Conservation (phyloP, 2,329 filamentous ascomycete species). For the Arachnopeziza araneosa region DNA sequence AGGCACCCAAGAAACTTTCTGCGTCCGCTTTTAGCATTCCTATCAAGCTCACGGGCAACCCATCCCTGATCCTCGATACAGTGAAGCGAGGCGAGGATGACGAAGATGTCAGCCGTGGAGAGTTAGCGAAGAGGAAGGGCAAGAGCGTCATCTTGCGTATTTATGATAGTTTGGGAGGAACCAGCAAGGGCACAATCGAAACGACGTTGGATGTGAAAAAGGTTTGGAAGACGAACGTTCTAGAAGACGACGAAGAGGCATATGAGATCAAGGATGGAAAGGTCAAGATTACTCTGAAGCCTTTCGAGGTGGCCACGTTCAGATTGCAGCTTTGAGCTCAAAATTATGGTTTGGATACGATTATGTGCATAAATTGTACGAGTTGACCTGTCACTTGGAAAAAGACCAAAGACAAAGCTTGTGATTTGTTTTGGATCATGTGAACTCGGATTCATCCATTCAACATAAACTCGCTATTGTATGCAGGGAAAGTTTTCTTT, state of each 20-base stretch:
- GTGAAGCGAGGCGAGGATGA: constrained; percentile 93
- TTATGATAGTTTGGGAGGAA: constrained; percentile 85
- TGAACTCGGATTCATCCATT: no score
- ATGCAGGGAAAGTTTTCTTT: no score
- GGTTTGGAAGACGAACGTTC: constrained; percentile 75
- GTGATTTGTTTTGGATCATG: no score
- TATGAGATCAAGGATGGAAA: constrained; percentile 42
- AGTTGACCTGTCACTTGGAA: not conserved
- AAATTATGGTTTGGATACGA: not conserved
- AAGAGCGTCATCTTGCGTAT: constrained; percentile 77
- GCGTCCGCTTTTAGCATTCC: constrained; percentile 42
- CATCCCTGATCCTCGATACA: constrained; percentile 74
- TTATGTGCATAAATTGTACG: not conserved
- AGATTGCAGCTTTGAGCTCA: constrained; percentile 50
- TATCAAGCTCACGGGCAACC: constrained; percentile 60
- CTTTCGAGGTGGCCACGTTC: constrained; percentile 84
- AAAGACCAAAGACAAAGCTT: no score
- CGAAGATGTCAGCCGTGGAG: constrained; percentile 61
- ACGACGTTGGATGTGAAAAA: constrained; percentile 67
- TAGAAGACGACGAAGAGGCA: constrained; percentile 80
- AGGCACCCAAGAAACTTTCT: constrained; percentile 38
- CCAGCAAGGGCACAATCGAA: constrained; percentile 61
- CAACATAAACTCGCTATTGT: no score
- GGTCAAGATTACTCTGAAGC: constrained; percentile 61
- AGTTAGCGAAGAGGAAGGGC: constrained; percentile 61